Percentiles rank a stretch among this genome's conserved stretches.
These are phyloP conservation scores for Fusarium ambrosium DNA, from an alignment of 2,329 filamentous ascomycete species.

Conservation along the genomic window DNA sequence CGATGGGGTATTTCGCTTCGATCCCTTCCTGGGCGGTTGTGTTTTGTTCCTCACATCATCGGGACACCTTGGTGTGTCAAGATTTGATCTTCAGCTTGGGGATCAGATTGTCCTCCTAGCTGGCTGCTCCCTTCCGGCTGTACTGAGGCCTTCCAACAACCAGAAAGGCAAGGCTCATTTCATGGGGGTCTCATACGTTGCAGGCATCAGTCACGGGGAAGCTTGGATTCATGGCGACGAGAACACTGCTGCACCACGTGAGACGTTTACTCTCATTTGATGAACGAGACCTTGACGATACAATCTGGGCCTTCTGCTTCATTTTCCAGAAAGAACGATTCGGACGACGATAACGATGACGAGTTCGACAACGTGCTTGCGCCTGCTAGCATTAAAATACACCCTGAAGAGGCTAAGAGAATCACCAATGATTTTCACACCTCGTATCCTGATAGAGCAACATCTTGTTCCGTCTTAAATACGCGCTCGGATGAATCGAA, in stretches of 20 bases:
- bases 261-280: conserved; percentile 21
- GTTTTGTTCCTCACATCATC: conserved; percentile 23
- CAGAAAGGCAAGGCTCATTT: conserved; percentile 18
- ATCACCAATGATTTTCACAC: too few relatives aligned
- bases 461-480: neutral
- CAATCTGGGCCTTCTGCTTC: conserved; percentile 3
- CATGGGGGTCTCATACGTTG: conserved; percentile 24
- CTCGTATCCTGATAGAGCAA: neutral
- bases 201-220: conserved; percentile 30
- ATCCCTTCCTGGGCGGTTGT: conserved; percentile 27
- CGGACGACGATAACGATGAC: neutral
- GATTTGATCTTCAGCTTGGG: conserved; percentile 14
- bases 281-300: neutral
- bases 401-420: neutral
- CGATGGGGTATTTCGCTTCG: conserved; percentile 25
- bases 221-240: conserved; percentile 1
- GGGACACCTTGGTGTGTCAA: conserved; percentile 22
- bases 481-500: neutral
- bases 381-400: conserved; percentile 3
- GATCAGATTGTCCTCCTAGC: conserved; percentile 25
- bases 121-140: conserved; percentile 16
- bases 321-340: neutral
- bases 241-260: neutral
- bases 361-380: conserved; percentile 9
- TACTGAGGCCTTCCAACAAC: conserved; percentile 6